These are phyloP conservation scores for Pestalotiopsis fici DNA, from an alignment of 2,329 filamentous ascomycete genomes.

Conservation along the genomic window DNA sequence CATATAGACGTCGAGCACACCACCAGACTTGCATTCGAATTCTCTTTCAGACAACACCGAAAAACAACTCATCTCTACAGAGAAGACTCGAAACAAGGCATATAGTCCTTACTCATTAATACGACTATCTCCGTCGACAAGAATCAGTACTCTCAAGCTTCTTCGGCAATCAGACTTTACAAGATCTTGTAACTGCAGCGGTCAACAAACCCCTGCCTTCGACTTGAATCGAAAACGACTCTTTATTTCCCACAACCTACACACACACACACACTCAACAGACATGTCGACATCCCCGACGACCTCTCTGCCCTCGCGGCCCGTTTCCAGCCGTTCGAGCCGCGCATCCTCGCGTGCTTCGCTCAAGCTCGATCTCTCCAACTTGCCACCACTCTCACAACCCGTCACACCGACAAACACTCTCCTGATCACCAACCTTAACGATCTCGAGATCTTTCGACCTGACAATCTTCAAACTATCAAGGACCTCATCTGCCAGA, in stretches of 20 bases:
- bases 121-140: neutral
- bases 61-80: neutral
- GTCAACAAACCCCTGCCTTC: neutral
- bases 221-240: neutral
- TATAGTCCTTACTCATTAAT: neutral
- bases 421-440: slow-evolving; percentile 79
- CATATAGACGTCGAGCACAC: slow-evolving; percentile 8
- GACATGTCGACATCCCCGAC: slow-evolving; percentile 22
- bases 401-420: slow-evolving; percentile 82
- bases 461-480: slow-evolving; percentile 74
- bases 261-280: neutral
- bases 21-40: neutral
- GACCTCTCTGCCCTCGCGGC: slow-evolving; percentile 28
- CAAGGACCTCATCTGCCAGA: slow-evolving; percentile 67
- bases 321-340: slow-evolving; percentile 28
- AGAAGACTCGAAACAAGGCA: neutral
- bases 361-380: slow-evolving; percentile 74
- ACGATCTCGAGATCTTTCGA: slow-evolving; percentile 72
- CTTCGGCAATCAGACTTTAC: neutral
- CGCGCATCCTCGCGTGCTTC: slow-evolving; percentile 46
- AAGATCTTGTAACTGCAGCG: neutral
- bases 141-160: neutral
- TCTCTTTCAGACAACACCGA: neutral
- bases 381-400: slow-evolving; percentile 66
- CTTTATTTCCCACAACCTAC: neutral